Percentiles rank a stretch among this genome's conserved stretches.
Conservation (phyloP, 2,329 filamentous ascomycete genomes). For the Didymella lethalis region DNA sequence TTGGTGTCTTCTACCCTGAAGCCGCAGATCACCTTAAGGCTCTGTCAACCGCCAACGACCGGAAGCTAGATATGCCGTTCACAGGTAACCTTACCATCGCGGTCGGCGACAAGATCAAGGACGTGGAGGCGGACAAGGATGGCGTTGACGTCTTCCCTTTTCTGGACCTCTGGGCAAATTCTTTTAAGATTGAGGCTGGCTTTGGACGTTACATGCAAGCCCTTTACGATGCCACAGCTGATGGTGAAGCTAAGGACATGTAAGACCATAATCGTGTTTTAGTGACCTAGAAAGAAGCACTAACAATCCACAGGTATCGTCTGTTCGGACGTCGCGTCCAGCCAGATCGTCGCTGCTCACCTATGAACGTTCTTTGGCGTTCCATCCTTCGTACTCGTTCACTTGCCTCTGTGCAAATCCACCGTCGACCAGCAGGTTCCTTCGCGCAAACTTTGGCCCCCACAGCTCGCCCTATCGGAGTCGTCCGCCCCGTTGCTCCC, state of each 20-base stretch:
- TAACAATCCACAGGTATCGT: constrained; percentile 32
- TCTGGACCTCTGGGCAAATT: constrained; percentile 43
- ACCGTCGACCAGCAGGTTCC: constrained; percentile 24
- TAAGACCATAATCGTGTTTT: constrained; percentile 17
- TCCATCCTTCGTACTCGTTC: constrained; percentile 30
- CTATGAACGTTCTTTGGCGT: constrained; percentile 38
- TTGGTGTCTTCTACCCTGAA: constrained; percentile 33
- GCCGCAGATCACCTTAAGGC: constrained; percentile 7
- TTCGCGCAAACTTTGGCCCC: not conserved
- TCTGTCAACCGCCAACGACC: constrained; percentile 8
- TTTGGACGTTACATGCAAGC: constrained; percentile 39
- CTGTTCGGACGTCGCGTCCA: constrained; percentile 41
- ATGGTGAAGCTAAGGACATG: constrained; percentile 46
- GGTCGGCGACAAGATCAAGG: constrained; percentile 25
- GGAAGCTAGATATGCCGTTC: constrained; percentile 29
- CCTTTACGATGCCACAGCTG: constrained; percentile 26
- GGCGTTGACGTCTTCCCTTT: constrained; percentile 37
- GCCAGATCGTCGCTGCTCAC: constrained; percentile 28
- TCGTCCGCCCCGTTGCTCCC: not conserved
- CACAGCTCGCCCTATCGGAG: not conserved
- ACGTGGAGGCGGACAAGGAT: constrained; percentile 15
- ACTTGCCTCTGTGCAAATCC: constrained; percentile 32
- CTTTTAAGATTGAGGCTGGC: constrained; percentile 37
- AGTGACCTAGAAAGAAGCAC: not conserved
- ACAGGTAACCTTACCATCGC: constrained; percentile 42